These are phyloP conservation scores for Homolaphlyctis polyrhiza DNA, from an alignment of 371 early-diverging fungal species.

Conservation along the genomic window DNA sequence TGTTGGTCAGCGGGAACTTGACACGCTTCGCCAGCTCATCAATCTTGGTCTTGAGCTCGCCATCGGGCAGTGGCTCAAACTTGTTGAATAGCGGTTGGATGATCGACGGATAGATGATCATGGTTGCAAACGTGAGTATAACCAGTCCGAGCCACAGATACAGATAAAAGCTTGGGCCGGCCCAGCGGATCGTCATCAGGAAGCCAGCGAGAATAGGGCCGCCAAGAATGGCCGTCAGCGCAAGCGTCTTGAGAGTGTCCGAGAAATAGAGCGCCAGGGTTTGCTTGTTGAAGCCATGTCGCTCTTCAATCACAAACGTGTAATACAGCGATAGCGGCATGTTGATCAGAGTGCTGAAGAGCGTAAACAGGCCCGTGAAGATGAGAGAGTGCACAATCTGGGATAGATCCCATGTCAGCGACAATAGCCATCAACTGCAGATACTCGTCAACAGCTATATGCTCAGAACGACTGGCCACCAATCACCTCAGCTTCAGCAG, in stretches of 20 bases:
- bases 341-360: conserved; percentile 60
- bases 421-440: not conserved
- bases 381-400: conserved; percentile 80
- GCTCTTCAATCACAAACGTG: conserved; percentile 92
- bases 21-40: conserved; percentile 80
- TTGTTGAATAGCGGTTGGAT: conserved; percentile 99
- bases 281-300: conserved; percentile 97
- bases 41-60: conserved; percentile 79
- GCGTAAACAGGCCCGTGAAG: conserved; percentile 60
- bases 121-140: conserved; percentile 80
- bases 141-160: conserved; percentile 86
- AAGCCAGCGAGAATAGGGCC: conserved; percentile 76
- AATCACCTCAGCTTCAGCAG: conserved; percentile 65
- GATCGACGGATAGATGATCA: conserved; percentile 88
- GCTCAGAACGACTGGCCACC: not conserved
- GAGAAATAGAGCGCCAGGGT: conserved; percentile 75
- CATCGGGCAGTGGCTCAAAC: conserved; percentile 83
- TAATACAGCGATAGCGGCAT: conserved; percentile 82
- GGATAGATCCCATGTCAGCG: not conserved
- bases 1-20: conserved; percentile 89
- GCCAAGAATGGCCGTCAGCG: conserved; percentile 67
- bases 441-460: too few species aligned
- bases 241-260: conserved; percentile 74
- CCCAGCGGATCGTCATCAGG: conserved; percentile 73
- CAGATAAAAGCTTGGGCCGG: conserved; percentile 82